A percentile compares a stretch with the other conserved stretches of the same genome.
These are phyloP conservation scores for Strobilomyces confusus DNA, from an alignment of 768 basidiomycete genomes.

Conservation along the genomic window DNA sequence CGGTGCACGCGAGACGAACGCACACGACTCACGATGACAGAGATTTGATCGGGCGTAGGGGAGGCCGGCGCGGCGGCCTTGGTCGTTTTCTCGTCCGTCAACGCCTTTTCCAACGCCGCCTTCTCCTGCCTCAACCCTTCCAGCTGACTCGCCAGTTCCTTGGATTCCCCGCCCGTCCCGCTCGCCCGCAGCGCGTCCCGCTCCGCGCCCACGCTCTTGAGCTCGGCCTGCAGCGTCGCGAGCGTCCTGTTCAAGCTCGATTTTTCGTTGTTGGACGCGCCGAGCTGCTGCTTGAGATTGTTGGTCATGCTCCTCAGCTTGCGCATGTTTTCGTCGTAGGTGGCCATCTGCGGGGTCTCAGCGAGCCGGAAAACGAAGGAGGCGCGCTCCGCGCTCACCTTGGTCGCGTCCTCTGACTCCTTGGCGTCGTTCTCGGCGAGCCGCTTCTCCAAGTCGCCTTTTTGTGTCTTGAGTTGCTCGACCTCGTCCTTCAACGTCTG, in stretches of 20 bases:
- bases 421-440: constrained; percentile 30
- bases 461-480: constrained; percentile 45
- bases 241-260: constrained; percentile 28
- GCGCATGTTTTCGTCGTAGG: constrained; percentile 42
- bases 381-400: constrained; percentile 26
- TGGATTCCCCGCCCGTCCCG: constrained; percentile 18
- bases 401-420: constrained; percentile 25
- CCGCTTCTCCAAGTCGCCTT: constrained; percentile 32
- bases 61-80: constrained; percentile 14
- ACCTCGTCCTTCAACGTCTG: constrained; percentile 76
- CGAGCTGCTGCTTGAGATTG: constrained; percentile 26
- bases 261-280: constrained; percentile 26
- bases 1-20: neutral
- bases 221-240: constrained; percentile 21
- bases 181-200: constrained; percentile 24
- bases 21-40: constrained; percentile 31
- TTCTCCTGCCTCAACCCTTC: constrained; percentile 37
- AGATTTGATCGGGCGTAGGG: constrained; percentile 21
- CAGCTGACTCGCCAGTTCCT: constrained; percentile 34
- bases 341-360: constrained; percentile 33
- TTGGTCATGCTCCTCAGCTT: constrained; percentile 28
- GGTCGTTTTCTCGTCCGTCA: constrained; percentile 37
- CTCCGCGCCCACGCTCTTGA: constrained; percentile 29
- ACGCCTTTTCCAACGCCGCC: constrained; percentile 33
- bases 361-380: neutral